Conservation (phyloP, 1,284 basidiomycete species). For the Pseudozyma tsukubaensis region DNA sequence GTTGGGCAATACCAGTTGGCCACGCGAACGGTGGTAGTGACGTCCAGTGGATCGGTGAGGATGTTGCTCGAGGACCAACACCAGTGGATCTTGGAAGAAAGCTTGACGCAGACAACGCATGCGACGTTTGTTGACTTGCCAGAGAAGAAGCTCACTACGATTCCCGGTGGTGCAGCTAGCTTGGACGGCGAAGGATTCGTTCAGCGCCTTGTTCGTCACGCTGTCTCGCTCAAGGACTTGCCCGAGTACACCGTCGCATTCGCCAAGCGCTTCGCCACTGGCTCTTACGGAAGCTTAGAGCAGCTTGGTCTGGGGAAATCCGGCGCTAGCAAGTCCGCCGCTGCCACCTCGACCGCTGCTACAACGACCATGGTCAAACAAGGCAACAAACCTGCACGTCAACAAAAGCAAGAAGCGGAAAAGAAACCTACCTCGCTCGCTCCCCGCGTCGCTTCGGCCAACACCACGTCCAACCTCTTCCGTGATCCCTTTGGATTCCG, state of each 20-base stretch:
- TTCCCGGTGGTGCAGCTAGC: conserved; percentile 39
- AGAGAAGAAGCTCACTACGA: conserved; percentile 72
- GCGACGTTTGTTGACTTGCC: conserved; percentile 80
- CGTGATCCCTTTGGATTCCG: conserved; percentile 85
- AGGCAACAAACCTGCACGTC: conserved; percentile 32
- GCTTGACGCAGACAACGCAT: conserved; percentile 75
- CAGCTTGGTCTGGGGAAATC: conserved; percentile 62
- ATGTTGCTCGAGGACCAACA: conserved; percentile 77
- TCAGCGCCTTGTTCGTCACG: conserved; percentile 63
- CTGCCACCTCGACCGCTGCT: conserved; percentile 9
- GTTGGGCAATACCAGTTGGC: conserved; percentile 71
- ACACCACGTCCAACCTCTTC: conserved; percentile 46
- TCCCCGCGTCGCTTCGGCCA: conserved; percentile 47
- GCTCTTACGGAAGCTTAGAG: conserved; percentile 74
- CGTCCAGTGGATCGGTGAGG: conserved; percentile 82
- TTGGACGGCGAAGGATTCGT: conserved; percentile 74
- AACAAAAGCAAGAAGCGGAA: conserved; percentile 22
- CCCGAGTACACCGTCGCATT: conserved; percentile 80
- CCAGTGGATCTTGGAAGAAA: conserved; percentile 86
- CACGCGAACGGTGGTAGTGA: conserved; percentile 76
- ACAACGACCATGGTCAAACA: conserved; percentile 49
- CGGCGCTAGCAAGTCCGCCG: conserved; percentile 7
- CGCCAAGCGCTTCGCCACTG: conserved; percentile 78
- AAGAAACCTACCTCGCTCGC: conserved; percentile 48
- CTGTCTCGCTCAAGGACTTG: conserved; percentile 73